Base-by-base conservation (phyloP, 2,329 filamentous ascomycete species). In the Falciphora oryzae region DNA sequence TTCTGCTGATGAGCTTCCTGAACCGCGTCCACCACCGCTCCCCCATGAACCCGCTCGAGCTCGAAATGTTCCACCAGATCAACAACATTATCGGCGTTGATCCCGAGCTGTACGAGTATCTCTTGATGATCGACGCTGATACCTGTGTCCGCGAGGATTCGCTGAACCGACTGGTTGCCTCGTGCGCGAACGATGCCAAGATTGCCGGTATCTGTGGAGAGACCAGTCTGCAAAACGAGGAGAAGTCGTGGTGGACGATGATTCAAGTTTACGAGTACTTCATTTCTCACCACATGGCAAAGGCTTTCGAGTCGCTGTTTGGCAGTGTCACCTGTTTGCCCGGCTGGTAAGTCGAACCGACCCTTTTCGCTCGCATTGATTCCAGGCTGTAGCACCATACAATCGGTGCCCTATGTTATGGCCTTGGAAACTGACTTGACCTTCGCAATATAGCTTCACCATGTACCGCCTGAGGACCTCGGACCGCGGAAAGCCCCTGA, bases 201-300 rank as follows among this genome's bases (percentile, higher is more conserved):
- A 97, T 99, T 79, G 93, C 92, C 29, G 95, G 94, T 78, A 97
- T 98, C 67, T 99, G 95, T 75, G 95, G 95, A 74, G 95, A 99
- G 76, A 99, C 95, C 1, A 95, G 89, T 76, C 82, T 99, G 72
- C 91, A 97, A 75, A 99, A 99, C 72, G 94, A 97, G 75, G 92
- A 97, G 71, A 85, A 89, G 69, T 93, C 89, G 72, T 98, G 93
- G 93, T 97, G 92, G 92, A 99, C 95, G 16, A 99, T 99, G 95
- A 99, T 99, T 73, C 95, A 99, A 76, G 95, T 99, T 69, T 99
- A 99, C 79, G 95, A 99, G 77, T 99, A 99, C 82, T 99, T 93
- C 77, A 99, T 99, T 74, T 98, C 95, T 35, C 95, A 99, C 83
- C 91, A 99, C 78, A 80, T 99, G 75, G 84, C 95, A 64, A 99